Base-by-base conservation (phyloP, 2,329 filamentous ascomycete species). In the Fusarium staphyleae region DNA sequence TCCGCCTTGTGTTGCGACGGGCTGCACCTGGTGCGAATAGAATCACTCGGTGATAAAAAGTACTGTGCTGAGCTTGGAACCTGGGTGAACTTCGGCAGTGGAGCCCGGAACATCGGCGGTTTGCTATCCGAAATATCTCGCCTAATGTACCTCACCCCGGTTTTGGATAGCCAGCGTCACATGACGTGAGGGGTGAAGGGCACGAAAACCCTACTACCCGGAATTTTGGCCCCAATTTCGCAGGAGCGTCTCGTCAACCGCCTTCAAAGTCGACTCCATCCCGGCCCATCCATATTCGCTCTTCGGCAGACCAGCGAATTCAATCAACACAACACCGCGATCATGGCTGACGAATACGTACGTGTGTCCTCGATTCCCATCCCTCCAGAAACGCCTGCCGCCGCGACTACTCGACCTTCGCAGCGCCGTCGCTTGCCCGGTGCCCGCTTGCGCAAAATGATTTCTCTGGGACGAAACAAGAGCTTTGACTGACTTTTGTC, bases 291-390 rank as follows among this genome's bases (percentile, higher is more conserved):
- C 66, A 72, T 68, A 72, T 74, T 77, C 74, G 74, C 70, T 71
- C 68, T 72, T 74, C 76, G 75, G 77, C 66, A 71, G 75, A 77
- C 71, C 70, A 75, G 76, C 75, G 73, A 77, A 75, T 74, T 69
- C 70, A 69, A 70, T 66, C 70, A 71, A 70, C 69, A 72, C 69
- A 73, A 71, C 70, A 79, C 75, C 78, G 77, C 75, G 76, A 82
- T 73, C 82, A 93, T 93, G 90, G 90, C 90, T 87, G 90, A 93
- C 85, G 88, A 92, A 83, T 95, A 95, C 83, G 90, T 93, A 84
- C 80, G 89, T 89, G 66, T 62, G 52, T 54, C 49, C 41, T 51
- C 51, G 48, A 61, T 40, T 46, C 52, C 55, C 49, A 58, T 69
- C 3, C 68, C 57, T 44, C 67, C 66, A 29, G 47, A 55, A 39